Conservation (phyloP, 1,284 basidiomycete species). For the Cystobasidium slooffiae region DNA sequence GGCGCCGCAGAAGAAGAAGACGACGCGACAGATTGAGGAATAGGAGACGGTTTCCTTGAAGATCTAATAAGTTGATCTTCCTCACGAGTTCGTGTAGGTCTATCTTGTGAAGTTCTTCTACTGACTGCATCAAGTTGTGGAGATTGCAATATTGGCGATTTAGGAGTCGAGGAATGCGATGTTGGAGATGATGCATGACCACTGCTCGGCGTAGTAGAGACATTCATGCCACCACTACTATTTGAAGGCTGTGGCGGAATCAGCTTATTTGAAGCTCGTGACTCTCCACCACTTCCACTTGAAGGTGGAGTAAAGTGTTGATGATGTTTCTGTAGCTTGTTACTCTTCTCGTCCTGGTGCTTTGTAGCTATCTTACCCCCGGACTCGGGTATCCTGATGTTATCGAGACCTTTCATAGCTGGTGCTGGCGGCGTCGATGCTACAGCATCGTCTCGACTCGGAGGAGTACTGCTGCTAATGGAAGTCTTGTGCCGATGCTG, state of each 20-base stretch:
- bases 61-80: not conserved
- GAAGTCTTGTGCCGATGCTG: too few relatives aligned
- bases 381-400: conserved; percentile 3
- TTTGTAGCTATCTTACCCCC: not conserved
- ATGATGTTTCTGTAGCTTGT: not conserved
- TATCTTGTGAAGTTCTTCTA: not conserved
- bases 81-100: not conserved
- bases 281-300: not conserved
- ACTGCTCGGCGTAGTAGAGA: not conserved
- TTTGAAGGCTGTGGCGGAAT: not conserved
- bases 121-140: not conserved
- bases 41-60: not conserved
- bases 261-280: not conserved
- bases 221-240: too few relatives aligned
- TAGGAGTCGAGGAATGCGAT: conserved; percentile 4
- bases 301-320: not conserved
- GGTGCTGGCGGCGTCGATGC: not conserved
- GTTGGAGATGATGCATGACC: not conserved
- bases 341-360: not conserved
- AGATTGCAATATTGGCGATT: not conserved
- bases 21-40: not conserved
- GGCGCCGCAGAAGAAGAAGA: not conserved
- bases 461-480: too few relatives aligned
- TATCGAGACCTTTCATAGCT: conserved; percentile 21
- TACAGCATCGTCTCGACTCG: not conserved